phyloP scores from a whole-genome alignment of 768 basidiomycete species.

The Tulasnella sp. region DNA sequence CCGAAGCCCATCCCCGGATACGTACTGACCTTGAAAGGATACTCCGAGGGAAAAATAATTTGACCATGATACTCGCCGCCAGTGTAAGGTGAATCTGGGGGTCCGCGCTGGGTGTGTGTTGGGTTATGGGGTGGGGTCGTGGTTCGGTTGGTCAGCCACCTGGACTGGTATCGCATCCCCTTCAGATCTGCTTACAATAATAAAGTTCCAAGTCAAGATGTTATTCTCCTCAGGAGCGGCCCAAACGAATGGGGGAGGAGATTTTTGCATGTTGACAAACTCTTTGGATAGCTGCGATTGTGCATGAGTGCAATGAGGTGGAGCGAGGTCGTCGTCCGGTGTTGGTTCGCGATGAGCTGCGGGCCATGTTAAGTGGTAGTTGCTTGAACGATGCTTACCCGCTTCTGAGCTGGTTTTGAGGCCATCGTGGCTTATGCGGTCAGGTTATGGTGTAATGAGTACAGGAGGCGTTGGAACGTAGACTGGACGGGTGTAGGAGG shows the following conservation, averaged over 20 bases:
- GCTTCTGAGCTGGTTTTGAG: constrained; percentile 76
- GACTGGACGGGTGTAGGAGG: background rate
- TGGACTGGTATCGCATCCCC: background rate
- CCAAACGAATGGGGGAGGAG: constrained; percentile 93
- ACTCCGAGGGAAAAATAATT: constrained; percentile 85
- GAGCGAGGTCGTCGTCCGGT: constrained; percentile 14
- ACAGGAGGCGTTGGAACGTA: background rate
- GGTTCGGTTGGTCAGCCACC: background rate
- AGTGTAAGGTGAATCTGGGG: constrained; percentile 80
- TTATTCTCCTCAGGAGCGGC: constrained; percentile 96
- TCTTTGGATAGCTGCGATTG: constrained; percentile 63
- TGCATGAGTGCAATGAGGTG: constrained; percentile 6
- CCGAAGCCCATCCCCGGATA: background rate
- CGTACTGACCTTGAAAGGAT: constrained; percentile 64
- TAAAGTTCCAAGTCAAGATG: constrained; percentile 90
- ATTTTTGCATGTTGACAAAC: constrained; percentile 81
- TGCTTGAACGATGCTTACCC: constrained; percentile 34
- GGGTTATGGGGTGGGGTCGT: background rate
- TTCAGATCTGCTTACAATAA: constrained; percentile 52
- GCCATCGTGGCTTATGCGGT: constrained; percentile 41
- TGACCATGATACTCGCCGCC: constrained; percentile 94
- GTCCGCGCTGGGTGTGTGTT: constrained; percentile 55
- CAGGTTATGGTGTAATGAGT: background rate
- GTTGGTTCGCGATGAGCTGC: background rate
- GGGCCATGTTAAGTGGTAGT: background rate